Evolutionary conservation across 371 early-diverging fungal species (phyloP).

Genomic region (Apophysomyces trapeziformis): DNA sequence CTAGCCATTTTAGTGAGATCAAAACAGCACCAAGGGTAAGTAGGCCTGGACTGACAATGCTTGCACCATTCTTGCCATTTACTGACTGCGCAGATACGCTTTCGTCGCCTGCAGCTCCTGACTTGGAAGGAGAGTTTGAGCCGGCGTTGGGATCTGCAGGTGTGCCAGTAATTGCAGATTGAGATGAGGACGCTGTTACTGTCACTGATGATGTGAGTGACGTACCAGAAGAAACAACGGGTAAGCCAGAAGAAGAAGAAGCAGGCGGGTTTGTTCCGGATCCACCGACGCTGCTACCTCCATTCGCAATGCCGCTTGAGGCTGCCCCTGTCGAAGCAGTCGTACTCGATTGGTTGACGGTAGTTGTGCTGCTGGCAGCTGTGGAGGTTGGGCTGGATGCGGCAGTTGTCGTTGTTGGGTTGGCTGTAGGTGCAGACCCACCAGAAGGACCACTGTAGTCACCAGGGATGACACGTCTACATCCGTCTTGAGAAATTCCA

Average conservation of each 20-base stretch:
- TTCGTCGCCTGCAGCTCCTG: conserved; percentile 8
- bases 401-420: conserved; percentile 2
- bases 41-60: not conserved
- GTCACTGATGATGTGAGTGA: conserved; percentile 12
- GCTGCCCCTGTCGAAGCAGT: conserved; percentile 11
- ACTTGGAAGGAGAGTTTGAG: conserved; percentile 1
- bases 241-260: not conserved
- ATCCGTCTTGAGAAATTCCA: conserved; percentile 45
- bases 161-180: conserved; percentile 3
- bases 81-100: conserved; percentile 22
- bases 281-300: not conserved
- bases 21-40: not conserved
- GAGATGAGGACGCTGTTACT: conserved; percentile 10
- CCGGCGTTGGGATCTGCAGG: conserved; percentile 8
- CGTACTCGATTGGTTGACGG: conserved; percentile 9
- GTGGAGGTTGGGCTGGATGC: not conserved
- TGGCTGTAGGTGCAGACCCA: not conserved
- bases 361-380: conserved; percentile 11
- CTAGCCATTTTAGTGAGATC: not conserved
- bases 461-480: conserved; percentile 42
- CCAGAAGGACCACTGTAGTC: conserved; percentile 42
- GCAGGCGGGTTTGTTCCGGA: not conserved
- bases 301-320: conserved; percentile 9
- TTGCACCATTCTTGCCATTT: not conserved
- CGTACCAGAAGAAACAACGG: conserved; percentile 6